Evolutionary conservation across 352 stramenopile genomes (phyloP), one percentile per base, ranked within the genome.

Genomic region (Phytopythium chamaehyphon): DNA sequence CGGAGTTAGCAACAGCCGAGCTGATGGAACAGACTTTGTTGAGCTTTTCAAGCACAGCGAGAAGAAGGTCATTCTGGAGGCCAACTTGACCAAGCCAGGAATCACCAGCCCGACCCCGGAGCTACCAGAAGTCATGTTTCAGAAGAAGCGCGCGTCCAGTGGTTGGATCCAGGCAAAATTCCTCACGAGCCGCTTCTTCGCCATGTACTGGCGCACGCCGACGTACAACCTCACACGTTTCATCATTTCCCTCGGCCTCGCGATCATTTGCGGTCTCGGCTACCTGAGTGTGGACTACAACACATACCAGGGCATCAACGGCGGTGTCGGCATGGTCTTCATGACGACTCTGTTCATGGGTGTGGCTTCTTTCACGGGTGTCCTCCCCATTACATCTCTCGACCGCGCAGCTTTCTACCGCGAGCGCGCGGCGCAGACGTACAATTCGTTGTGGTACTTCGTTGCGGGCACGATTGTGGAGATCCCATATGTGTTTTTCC

Each of bases 381-480:
- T 86, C 6, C 47, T 96, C 6, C 71, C 83, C 10, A 67, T 94
- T 18, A 73, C 91, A 26, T 56, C 80, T 47, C 59, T 74, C 28
- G 80, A 96, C 48, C 70, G 90, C 10, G 83, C 81, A 14, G 80
- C 89, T 6, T 98, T 81, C 51, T 97, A 97, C 70, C 68, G 88
- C 5, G 88, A 97, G 58, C 82, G 90, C 39, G 73, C 78, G 18
- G 71, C 81, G 5, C 58, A 86, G 46, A 96, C 93, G 59, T 98
- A 97, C 56, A 71, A 73, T 24, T 52, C 74, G 26, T 51, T 70
- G 33, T 73, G 79, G 48, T 86, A 96, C 47, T 73, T 71, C 31
- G 47, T 93, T 10, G 71, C 77, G 1, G 78, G 76, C 37, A 88
- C 75, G 9, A 18, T 97, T 9, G 64, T 67, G 5, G 91, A 98